Conservation (phyloP, 2,329 filamentous ascomycete species). For the Curvularia spicifera region DNA sequence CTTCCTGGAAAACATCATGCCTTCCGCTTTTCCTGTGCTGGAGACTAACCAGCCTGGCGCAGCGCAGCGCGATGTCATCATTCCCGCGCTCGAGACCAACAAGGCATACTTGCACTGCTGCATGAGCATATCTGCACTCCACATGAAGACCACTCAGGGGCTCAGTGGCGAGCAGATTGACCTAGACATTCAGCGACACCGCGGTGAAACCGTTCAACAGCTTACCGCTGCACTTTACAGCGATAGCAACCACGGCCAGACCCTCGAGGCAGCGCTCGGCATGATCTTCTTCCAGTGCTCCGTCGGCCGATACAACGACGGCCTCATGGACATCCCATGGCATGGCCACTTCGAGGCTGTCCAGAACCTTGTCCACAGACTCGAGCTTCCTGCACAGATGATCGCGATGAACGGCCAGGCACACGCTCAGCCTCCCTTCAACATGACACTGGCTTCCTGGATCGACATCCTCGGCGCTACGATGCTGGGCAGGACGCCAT, state of each 20-base stretch:
- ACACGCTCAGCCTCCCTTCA: constrained; percentile 78
- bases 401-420: constrained; percentile 63
- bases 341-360: constrained; percentile 95
- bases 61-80: constrained; percentile 78
- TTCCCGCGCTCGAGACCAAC: constrained; percentile 88
- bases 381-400: constrained; percentile 76
- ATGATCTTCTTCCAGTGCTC: constrained; percentile 97
- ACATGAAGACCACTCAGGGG: constrained; percentile 80
- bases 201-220: constrained; percentile 83
- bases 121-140: constrained; percentile 88
- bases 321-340: constrained; percentile 91
- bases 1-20: constrained; percentile 86
- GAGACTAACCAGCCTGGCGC: constrained; percentile 88
- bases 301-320: constrained; percentile 84
- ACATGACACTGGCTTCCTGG: constrained; percentile 93
- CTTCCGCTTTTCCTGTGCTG: constrained; percentile 88
- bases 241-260: constrained; percentile 83
- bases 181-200: constrained; percentile 89
- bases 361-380: constrained; percentile 81
- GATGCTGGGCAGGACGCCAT: constrained; percentile 84
- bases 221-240: constrained; percentile 81
- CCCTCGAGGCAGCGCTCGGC: constrained; percentile 88
- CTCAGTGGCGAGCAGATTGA: constrained; percentile 76
- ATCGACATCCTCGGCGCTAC: constrained; percentile 96
- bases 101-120: constrained; percentile 95